phyloP scores from a whole-genome alignment of 768 basidiomycete species.

The Phylloporus arenicola region DNA sequence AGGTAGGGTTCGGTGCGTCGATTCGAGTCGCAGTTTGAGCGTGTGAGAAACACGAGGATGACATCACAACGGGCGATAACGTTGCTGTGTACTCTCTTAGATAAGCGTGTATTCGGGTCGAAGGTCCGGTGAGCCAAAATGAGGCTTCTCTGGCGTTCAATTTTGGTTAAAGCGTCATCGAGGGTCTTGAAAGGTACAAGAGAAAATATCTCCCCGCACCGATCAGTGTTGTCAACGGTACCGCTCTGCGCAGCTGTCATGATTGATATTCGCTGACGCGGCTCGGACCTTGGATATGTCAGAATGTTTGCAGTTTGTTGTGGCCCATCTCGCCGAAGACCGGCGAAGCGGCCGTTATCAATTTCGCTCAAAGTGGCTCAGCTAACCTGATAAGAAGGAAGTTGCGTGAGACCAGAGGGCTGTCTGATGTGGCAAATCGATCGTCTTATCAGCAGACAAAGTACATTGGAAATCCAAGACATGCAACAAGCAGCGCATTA shows the following conservation, averaged over 20 bases:
- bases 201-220: background rate
- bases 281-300: background rate
- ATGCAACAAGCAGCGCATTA: background rate
- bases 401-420: background rate
- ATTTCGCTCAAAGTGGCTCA: background rate
- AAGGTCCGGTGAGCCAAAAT: background rate
- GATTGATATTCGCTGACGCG: background rate
- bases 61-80: background rate
- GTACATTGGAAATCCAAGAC: background rate
- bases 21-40: background rate
- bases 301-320: background rate
- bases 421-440: background rate
- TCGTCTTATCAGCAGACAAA: background rate
- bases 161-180: background rate
- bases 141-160: background rate
- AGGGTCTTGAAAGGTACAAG: background rate
- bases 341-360: background rate
- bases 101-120: background rate
- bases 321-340: background rate
- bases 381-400: background rate
- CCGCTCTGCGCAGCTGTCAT: background rate
- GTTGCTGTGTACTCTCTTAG: background rate
- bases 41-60: background rate
- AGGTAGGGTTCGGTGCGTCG: background rate
- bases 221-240: background rate